Evolutionary conservation across 2,329 filamentous ascomycete species (phyloP).

Genomic region (Diaporthe destruens): DNA sequence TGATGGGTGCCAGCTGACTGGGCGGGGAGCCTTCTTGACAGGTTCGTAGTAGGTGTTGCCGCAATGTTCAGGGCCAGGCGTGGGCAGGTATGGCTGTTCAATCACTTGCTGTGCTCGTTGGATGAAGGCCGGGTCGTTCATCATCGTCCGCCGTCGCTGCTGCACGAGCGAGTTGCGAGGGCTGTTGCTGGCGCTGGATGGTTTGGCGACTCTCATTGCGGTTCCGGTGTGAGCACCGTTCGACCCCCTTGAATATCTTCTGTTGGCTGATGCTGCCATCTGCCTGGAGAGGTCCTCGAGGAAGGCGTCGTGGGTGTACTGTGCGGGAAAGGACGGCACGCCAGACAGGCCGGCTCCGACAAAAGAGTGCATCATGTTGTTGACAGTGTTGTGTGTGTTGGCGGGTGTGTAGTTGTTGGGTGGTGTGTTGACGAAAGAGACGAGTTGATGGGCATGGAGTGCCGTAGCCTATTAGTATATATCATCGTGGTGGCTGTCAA

Average conservation of each 20-base stretch:
- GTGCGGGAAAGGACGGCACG: slow-evolving; percentile 45
- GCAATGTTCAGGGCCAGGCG: slow-evolving; percentile 50
- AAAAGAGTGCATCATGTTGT: slow-evolving; percentile 50
- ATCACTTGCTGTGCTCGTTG: slow-evolving; percentile 61
- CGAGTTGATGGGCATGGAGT: slow-evolving; percentile 20
- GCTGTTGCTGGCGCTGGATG: slow-evolving; percentile 77
- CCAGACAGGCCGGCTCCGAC: slow-evolving; percentile 51
- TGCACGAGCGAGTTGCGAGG: slow-evolving; percentile 66
- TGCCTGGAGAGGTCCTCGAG: slow-evolving; percentile 67
- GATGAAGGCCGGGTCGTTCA: slow-evolving; percentile 62
- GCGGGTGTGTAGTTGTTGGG: slow-evolving; percentile 13
- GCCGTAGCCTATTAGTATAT: slow-evolving; percentile 41
- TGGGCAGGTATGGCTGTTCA: slow-evolving; percentile 57
- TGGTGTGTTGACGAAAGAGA: slow-evolving; percentile 9
- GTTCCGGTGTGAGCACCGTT: slow-evolving; percentile 63
- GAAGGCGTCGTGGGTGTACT: slow-evolving; percentile 58
- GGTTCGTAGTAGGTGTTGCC: slow-evolving; percentile 50
- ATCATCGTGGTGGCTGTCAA: slow-evolving; percentile 38
- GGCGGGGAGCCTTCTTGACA: slow-evolving; percentile 62
- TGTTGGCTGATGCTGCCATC: slow-evolving; percentile 60
- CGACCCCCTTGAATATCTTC: slow-evolving; percentile 63
- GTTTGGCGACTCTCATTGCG: slow-evolving; percentile 73
- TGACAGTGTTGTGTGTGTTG: slow-evolving; percentile 30
- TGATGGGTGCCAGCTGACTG: slow-evolving; percentile 82
- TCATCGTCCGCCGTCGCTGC: slow-evolving; percentile 67